phyloP scores from a whole-genome alignment of 768 basidiomycete species.

The Pulveroboletus ravenelii region DNA sequence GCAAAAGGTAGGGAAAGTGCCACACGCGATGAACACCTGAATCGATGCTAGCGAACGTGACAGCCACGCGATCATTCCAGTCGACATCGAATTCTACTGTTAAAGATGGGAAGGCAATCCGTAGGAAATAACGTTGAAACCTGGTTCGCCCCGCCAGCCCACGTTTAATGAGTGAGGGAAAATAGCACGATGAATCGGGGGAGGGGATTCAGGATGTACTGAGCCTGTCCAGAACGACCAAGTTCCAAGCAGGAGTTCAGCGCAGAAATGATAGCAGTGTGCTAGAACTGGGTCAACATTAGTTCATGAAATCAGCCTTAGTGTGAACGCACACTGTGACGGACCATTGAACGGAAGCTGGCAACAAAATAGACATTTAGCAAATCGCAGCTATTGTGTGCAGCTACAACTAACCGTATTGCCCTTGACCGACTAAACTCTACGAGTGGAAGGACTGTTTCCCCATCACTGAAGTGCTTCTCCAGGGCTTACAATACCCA shows the following conservation, averaged over 20 bases:
- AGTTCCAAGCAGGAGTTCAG: constrained; percentile 71
- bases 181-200: constrained; percentile 62
- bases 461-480: constrained; percentile 66
- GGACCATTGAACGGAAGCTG: constrained; percentile 67
- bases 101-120: constrained; percentile 66
- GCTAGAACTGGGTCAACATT: constrained; percentile 45
- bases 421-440: constrained; percentile 65
- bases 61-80: constrained; percentile 59
- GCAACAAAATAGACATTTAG: constrained; percentile 2
- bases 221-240: constrained; percentile 73
- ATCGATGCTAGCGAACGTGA: constrained; percentile 20
- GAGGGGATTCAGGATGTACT: constrained; percentile 34
- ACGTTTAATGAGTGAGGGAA: constrained; percentile 57
- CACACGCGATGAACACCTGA: constrained; percentile 45
- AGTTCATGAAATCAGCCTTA: neutral
- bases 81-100: constrained; percentile 65
- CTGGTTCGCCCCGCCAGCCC: constrained; percentile 73
- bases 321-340: constrained; percentile 41
- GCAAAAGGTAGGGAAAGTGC: constrained; percentile 65
- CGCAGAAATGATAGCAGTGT: constrained; percentile 87
- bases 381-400: neutral
- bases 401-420: constrained; percentile 53
- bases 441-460: constrained; percentile 34
- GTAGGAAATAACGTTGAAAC: constrained; percentile 75
- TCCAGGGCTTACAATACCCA: constrained; percentile 55